Conservation (phyloP, 2,329 filamentous ascomycete genomes). For the Scytalidium lignicola region DNA sequence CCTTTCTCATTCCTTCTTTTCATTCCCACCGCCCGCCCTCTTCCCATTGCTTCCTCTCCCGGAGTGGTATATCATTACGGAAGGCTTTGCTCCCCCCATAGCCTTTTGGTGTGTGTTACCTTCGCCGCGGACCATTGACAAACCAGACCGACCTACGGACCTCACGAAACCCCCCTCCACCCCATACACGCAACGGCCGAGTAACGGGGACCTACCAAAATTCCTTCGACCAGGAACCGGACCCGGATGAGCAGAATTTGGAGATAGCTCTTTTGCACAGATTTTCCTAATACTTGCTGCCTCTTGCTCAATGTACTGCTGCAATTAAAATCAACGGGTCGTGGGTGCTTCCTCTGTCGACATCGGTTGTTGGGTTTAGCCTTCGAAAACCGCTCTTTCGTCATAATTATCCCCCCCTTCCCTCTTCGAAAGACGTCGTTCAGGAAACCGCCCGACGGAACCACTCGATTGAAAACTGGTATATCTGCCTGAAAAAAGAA, state of each 20-base stretch:
- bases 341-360: background rate
- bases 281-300: background rate
- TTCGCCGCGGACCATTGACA: background rate
- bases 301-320: background rate
- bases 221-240: background rate
- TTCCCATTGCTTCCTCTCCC: conserved; percentile 6
- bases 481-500: no score
- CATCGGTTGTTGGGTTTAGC: no score
- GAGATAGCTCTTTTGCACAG: background rate
- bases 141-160: background rate
- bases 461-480: no score
- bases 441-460: background rate
- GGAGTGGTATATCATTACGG: conserved; percentile 13
- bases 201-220: no score
- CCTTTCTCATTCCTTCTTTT: conserved; percentile 3
- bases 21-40: conserved; percentile 3
- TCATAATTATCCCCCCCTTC: background rate
- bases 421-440: background rate
- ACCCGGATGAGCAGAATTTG: background rate
- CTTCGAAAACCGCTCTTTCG: background rate
- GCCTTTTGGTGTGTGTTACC: conserved; percentile 18
- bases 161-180: no score
- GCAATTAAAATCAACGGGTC: background rate
- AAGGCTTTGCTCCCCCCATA: conserved; percentile 15
- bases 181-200: no score